Percentiles rank a stretch among this genome's conserved stretches.
These are phyloP conservation scores for Russula dissimulans DNA, from an alignment of 768 basidiomycete species.

Conservation along the genomic window DNA sequence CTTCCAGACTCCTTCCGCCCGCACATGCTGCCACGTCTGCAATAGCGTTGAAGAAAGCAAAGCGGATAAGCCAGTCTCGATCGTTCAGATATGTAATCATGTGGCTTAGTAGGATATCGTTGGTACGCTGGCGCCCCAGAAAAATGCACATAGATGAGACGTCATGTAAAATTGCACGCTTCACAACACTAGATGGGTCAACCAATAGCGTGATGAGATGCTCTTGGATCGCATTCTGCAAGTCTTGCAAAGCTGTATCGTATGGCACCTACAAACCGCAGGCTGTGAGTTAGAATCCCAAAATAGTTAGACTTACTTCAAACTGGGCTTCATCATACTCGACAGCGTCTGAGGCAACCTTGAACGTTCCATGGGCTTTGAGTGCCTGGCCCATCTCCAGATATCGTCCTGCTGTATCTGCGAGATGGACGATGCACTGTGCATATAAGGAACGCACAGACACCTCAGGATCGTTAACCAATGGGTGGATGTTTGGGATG, in stretches of 20 bases:
- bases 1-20: slow-evolving; percentile 83
- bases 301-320: slow-evolving; percentile 38
- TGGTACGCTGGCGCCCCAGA: slow-evolving; percentile 85
- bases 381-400: slow-evolving; percentile 91
- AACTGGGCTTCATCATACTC: slow-evolving; percentile 74
- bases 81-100: slow-evolving; percentile 83
- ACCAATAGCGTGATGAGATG: slow-evolving; percentile 80
- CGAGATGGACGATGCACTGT: slow-evolving; percentile 74
- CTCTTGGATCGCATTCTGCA: slow-evolving; percentile 79
- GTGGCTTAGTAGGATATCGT: slow-evolving; percentile 87
- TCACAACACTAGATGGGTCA: slow-evolving; percentile 83
- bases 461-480: slow-evolving; percentile 77
- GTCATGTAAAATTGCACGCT: slow-evolving; percentile 79
- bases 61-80: slow-evolving; percentile 83
- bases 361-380: slow-evolving; percentile 72
- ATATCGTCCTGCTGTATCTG: slow-evolving; percentile 79
- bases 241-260: slow-evolving; percentile 76
- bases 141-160: slow-evolving; percentile 89
- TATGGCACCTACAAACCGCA: slow-evolving; percentile 67
- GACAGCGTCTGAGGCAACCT: slow-evolving; percentile 49
- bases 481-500: slow-evolving; percentile 77
- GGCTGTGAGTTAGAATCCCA: neutral
- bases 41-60: slow-evolving; percentile 91
- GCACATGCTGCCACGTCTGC: slow-evolving; percentile 94
- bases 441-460: slow-evolving; percentile 77